Percentiles rank a stretch among this genome's conserved stretches.
Evolutionary conservation across 1,139 yeast species (phyloP).

Genomic region (Diutina ranongensis): DNA sequence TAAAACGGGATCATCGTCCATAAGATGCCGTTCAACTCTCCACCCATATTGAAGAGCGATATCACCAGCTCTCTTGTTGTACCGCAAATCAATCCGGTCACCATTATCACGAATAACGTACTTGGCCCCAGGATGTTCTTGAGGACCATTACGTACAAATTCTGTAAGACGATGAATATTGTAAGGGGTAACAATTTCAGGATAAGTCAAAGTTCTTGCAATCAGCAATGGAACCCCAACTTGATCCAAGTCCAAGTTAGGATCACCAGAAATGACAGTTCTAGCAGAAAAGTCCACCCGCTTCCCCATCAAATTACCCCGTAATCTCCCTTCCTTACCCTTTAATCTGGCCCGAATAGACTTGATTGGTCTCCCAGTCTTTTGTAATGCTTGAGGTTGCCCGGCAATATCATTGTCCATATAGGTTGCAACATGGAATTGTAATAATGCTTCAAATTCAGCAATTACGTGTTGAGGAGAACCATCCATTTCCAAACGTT

Average conservation of each 20-base stretch:
- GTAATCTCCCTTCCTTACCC: conserved; percentile 98
- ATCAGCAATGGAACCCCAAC: conserved; percentile 97
- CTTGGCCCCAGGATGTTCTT: conserved; percentile 99
- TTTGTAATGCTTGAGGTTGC: conserved; percentile 97
- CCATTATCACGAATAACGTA: conserved; percentile 97
- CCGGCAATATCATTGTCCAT: conserved; percentile 99
- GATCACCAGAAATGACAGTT: conserved; percentile 99
- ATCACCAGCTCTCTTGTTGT: conserved; percentile 97
- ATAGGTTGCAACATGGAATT: conserved; percentile 98
- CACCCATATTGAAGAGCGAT: conserved; percentile 96
- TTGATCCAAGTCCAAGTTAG: conserved; percentile 92
- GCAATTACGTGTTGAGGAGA: conserved; percentile 97
- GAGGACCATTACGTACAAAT: conserved; percentile 93
- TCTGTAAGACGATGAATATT: conserved; percentile 89
- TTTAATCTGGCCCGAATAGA: conserved; percentile 96
- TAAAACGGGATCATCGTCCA: conserved; percentile 94
- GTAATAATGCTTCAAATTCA: conserved; percentile 91
- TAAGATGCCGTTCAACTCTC: conserved; percentile 97
- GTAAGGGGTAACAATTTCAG: conserved; percentile 96
- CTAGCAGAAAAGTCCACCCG: conserved; percentile 99
- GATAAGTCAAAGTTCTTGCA: conserved; percentile 91
- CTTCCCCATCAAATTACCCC: conserved; percentile 99
- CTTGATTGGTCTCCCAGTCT: conserved; percentile 97
- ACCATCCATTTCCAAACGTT: conserved; percentile 93
- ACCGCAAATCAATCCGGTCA: conserved; percentile 93